Percentiles rank a stretch among this genome's conserved stretches.
phyloP scores from a whole-genome alignment of 2,329 filamentous ascomycete species.

The Ceratocystis albifundus region DNA sequence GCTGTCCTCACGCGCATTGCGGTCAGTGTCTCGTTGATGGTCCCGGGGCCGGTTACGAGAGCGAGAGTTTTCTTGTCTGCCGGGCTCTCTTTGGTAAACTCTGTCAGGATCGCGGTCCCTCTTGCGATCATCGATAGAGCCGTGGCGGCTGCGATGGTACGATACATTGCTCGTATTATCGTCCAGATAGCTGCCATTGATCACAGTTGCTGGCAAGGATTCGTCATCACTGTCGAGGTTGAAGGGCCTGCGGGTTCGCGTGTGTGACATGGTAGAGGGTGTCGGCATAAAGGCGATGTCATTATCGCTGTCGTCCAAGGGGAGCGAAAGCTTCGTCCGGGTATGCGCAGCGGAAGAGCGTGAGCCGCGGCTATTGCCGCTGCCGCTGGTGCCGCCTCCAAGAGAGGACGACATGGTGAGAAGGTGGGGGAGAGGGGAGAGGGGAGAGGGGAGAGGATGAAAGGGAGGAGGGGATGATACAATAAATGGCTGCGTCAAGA shows the following conservation, averaged over 20 bases:
- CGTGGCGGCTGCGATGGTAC: slow-evolving; percentile 3
- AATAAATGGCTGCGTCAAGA: not conserved
- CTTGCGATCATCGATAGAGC: not conserved
- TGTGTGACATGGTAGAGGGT: slow-evolving; percentile 21
- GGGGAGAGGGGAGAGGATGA: not conserved
- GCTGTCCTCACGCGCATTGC: slow-evolving; percentile 26
- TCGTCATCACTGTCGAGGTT: slow-evolving; percentile 22
- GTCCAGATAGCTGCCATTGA: slow-evolving; percentile 19
- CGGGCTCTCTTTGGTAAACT: not conserved
- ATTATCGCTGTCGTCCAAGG: slow-evolving; percentile 21
- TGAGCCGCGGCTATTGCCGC: slow-evolving; percentile 11
- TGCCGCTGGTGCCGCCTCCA: slow-evolving; percentile 15
- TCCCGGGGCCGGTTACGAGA: not conserved
- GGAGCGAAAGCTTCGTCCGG: slow-evolving; percentile 18
- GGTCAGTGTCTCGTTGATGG: not conserved
- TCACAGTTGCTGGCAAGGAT: slow-evolving; percentile 11
- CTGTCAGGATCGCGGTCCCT: not conserved
- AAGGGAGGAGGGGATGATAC: no score
- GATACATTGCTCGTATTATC: slow-evolving; percentile 17
- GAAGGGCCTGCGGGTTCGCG: slow-evolving; percentile 20
- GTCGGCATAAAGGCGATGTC: slow-evolving; percentile 17
- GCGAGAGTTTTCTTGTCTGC: not conserved
- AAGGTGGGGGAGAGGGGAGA: not conserved
- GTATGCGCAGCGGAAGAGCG: slow-evolving; percentile 20
- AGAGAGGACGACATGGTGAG: slow-evolving; percentile 17